Evolutionary conservation across 2,329 filamentous ascomycete species (phyloP).

Genomic region (Botrytis cinerea): DNA sequence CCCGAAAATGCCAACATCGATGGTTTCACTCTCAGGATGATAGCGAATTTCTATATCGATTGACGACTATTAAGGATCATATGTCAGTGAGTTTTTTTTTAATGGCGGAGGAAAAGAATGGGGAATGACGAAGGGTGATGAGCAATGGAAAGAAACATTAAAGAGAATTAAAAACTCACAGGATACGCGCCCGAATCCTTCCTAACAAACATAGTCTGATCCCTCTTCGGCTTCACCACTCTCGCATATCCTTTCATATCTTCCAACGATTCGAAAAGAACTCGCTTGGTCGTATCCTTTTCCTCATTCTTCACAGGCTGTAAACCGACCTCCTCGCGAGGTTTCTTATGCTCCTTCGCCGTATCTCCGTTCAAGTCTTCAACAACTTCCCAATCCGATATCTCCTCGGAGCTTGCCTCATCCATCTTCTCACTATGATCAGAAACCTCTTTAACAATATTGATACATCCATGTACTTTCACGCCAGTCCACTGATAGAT

Average conservation of each 20-base stretch:
- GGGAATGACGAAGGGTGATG: background rate
- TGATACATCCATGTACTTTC: constrained; percentile 72
- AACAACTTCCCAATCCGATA: constrained; percentile 21
- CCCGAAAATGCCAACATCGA: constrained; percentile 41
- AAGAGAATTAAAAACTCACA: constrained; percentile 28
- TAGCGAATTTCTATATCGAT: constrained; percentile 41
- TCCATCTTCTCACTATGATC: background rate
- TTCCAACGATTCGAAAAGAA: background rate
- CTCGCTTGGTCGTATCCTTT: background rate
- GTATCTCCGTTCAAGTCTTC: constrained; percentile 4
- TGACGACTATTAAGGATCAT: constrained; percentile 34
- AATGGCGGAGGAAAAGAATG: no score
- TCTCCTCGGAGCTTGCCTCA: constrained; percentile 15
- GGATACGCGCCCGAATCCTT: constrained; percentile 30
- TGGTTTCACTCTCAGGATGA: constrained; percentile 23
- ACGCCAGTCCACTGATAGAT: constrained; percentile 75
- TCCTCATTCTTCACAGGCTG: background rate
- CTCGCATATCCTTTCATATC: constrained; percentile 2
- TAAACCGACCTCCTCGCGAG: no score
- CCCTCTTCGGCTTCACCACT: background rate
- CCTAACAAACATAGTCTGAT: background rate
- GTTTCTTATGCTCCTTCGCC: background rate
- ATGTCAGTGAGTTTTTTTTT: background rate
- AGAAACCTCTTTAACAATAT: constrained; percentile 62
- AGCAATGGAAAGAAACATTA: background rate